phyloP scores from a whole-genome alignment of 495 filamentous ascomycete genomes.

The Talaromyces liani region DNA sequence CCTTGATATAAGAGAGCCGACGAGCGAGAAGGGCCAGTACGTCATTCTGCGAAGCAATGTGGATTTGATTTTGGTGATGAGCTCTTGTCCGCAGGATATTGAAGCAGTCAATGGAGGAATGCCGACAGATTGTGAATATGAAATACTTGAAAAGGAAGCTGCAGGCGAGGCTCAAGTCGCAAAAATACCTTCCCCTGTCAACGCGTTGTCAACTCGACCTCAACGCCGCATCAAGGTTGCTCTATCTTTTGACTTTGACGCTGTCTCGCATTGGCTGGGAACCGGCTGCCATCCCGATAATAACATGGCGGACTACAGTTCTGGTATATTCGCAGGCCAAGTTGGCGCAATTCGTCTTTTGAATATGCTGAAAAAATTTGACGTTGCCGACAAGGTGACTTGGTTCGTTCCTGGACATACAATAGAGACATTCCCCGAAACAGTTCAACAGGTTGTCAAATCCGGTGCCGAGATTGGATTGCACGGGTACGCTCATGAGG shows the following conservation, averaged over 20 bases:
- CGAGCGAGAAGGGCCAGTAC: conserved; percentile 27
- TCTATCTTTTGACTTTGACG: conserved; percentile 41
- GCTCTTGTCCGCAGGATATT: conserved; percentile 39
- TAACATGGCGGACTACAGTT: background rate
- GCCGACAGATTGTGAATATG: conserved; percentile 20
- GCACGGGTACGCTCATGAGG: conserved; percentile 39
- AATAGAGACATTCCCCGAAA: conserved; percentile 28
- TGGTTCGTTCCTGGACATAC: conserved; percentile 36
- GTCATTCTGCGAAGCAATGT: conserved; percentile 27
- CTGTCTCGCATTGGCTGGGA: conserved; percentile 39
- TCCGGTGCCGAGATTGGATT: conserved; percentile 32
- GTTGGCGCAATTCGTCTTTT: conserved; percentile 34
- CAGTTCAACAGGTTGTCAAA: conserved; percentile 28
- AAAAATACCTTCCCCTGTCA: no score
- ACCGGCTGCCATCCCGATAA: conserved; percentile 23
- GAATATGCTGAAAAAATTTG: conserved; percentile 27
- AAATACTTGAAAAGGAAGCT: background rate
- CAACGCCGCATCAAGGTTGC: conserved; percentile 27
- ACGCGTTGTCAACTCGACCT: background rate
- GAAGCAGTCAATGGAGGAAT: conserved; percentile 29
- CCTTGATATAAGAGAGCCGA: conserved; percentile 24
- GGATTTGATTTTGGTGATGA: conserved; percentile 33
- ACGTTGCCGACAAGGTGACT: conserved; percentile 26
- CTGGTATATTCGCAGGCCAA: conserved; percentile 32
- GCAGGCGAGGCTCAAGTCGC: no score